A percentile compares a stretch with the other conserved stretches of the same genome.
These are phyloP conservation scores for Arachis monticola DNA, from an alignment of 331 rosid species.

Conservation along the genomic window DNA sequence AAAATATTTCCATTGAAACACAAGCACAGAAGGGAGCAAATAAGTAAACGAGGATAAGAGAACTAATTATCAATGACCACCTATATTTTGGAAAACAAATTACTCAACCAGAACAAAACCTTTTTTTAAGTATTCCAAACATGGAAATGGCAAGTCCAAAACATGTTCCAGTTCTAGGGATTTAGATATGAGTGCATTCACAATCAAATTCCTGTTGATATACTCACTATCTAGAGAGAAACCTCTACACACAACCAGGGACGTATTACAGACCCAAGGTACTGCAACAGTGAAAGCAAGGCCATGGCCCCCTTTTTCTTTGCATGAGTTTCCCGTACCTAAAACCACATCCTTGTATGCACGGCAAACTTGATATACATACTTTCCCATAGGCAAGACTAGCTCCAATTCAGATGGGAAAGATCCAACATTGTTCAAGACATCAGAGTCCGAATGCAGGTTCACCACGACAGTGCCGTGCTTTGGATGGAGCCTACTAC, in stretches of 20 bases:
- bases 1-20: not conserved
- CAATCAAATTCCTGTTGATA: conserved; percentile 45
- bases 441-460: conserved; percentile 86
- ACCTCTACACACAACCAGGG: conserved; percentile 88
- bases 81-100: conserved; percentile 2
- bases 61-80: conserved; percentile 2
- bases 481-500: conserved; percentile 69
- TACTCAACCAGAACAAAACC: conserved; percentile 70
- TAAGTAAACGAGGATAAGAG: not conserved
- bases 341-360: conserved; percentile 74
- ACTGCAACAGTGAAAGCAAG: conserved; percentile 84
- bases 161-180: conserved; percentile 74
- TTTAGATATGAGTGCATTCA: conserved; percentile 58
- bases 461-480: conserved; percentile 95
- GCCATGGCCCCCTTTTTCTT: conserved; percentile 51
- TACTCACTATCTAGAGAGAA: conserved; percentile 40
- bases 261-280: conserved; percentile 91
- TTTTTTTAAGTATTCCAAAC: conserved; percentile 71
- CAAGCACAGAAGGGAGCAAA: not conserved
- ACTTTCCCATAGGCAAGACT: conserved; percentile 74
- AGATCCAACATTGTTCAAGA: conserved; percentile 55
- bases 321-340: conserved; percentile 43
- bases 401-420: conserved; percentile 55
- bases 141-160: conserved; percentile 77
- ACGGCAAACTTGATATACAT: conserved; percentile 60